These are phyloP conservation scores for Hypoxylon sp. DNA, from an alignment of 2,329 filamentous ascomycete genomes.

Conservation along the genomic window DNA sequence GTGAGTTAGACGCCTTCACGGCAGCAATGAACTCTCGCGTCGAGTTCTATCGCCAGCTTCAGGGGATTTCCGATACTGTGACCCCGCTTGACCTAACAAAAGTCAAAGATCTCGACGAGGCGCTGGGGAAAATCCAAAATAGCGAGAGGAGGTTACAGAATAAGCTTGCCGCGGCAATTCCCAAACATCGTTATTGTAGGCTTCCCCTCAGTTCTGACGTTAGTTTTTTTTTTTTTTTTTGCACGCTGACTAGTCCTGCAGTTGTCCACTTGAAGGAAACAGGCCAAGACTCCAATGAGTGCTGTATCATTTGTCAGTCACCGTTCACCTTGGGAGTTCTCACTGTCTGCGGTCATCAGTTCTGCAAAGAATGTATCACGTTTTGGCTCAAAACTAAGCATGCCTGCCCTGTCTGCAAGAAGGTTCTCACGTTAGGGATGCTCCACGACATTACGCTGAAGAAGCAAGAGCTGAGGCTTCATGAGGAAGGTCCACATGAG, in stretches of 20 bases:
- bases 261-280: slow-evolving; percentile 63
- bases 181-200: slow-evolving; percentile 78
- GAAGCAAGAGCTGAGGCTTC: slow-evolving; percentile 74
- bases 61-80: slow-evolving; percentile 89
- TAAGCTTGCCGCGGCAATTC: slow-evolving; percentile 69
- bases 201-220: slow-evolving; percentile 27
- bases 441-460: slow-evolving; percentile 88
- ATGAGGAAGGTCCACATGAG: slow-evolving; percentile 58
- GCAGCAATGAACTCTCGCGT: slow-evolving; percentile 83
- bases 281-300: slow-evolving; percentile 69
- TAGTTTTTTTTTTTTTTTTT: not conserved
- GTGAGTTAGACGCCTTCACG: slow-evolving; percentile 79
- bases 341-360: slow-evolving; percentile 90
- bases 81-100: slow-evolving; percentile 73
- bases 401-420: slow-evolving; percentile 88
- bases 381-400: slow-evolving; percentile 78
- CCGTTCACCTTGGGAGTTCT: slow-evolving; percentile 80
- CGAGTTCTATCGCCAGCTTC: slow-evolving; percentile 90
- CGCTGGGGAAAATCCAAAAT: slow-evolving; percentile 53
- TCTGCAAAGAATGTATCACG: slow-evolving; percentile 86
- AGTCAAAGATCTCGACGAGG: slow-evolving; percentile 54
- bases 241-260: slow-evolving; percentile 42
- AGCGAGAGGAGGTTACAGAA: slow-evolving; percentile 61
- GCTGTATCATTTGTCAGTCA: slow-evolving; percentile 86
- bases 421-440: slow-evolving; percentile 68